Evolutionary conservation across 208 protist species (phyloP), one percentile per base, ranked within the genome.

Genomic region (Wallacemonas sp.): DNA sequence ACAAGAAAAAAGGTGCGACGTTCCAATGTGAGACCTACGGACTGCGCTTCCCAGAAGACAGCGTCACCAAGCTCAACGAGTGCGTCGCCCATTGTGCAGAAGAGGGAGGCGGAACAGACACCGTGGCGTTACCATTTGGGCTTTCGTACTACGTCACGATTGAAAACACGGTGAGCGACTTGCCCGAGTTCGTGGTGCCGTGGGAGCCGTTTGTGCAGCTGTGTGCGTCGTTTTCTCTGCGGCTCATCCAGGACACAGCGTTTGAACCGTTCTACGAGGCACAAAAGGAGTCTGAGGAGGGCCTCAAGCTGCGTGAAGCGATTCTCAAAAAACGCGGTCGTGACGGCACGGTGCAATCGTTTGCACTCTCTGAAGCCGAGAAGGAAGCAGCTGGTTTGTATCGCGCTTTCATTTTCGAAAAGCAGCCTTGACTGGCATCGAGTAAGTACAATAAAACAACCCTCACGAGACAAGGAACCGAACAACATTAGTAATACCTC

Each of bases 151-250:
- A 61, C 33, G 49, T 84, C 29, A 83, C 80, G 14, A 71, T 94
- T 41, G 84, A 94, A 61, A 63, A 79, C 16, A 83, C 73, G 21
- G 88, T 94, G 54, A 78, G 61, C 47, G 74, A 80, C 38, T 60
- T 89, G 68, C 67, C 77, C 2, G 88, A 94, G 76, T 94, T 83
- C 49, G 55, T 94, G 14, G 82, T 94, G 14, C 88, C 84, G 30
- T 94, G 88, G 88, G 23, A 58, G 5, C 26, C 58, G 3, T 87
- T 94, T 72, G 70, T 84, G 24, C 24, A 57, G 8, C 33, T 93
- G 26, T 87, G 81, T 44, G 61, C 30, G 0, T 44, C 64, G 16
- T 67, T 85, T 65, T 55, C 61, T 19, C 76, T 93, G n/a, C 49
- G 30, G 2, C 58, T 90, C 11, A 43, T 83, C 2, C 44, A 72